phyloP scores from a whole-genome alignment of 495 filamentous ascomycete genomes.

The Penicillium bialowiezense region DNA sequence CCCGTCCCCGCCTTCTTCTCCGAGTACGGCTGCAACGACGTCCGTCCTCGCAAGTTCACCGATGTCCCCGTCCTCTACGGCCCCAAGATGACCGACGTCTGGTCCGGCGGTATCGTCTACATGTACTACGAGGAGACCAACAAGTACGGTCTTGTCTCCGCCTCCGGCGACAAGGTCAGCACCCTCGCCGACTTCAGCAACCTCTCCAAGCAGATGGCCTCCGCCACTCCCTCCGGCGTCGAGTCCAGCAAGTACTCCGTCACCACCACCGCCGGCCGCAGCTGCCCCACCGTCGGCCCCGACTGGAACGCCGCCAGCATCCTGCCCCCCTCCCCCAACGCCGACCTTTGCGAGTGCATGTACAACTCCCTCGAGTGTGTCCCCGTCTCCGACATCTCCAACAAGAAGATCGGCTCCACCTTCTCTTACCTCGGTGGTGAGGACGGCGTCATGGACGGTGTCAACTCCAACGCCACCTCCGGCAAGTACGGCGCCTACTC shows the following conservation, averaged over 20 bases:
- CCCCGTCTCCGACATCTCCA: slow-evolving; percentile 51
- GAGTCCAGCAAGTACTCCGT: slow-evolving; percentile 61
- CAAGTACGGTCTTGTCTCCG: slow-evolving; percentile 79
- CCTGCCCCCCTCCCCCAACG: slow-evolving; percentile 84
- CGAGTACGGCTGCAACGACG: slow-evolving; percentile 92
- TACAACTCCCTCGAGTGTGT: slow-evolving; percentile 66
- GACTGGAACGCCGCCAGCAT: slow-evolving; percentile 67
- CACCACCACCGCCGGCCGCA: slow-evolving; percentile 64
- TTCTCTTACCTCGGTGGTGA: slow-evolving; percentile 73
- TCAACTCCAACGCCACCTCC: slow-evolving; percentile 61
- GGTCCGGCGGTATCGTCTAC: slow-evolving; percentile 95
- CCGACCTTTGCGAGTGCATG: slow-evolving; percentile 84
- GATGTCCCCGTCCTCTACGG: slow-evolving; percentile 84
- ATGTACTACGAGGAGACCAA: slow-evolving; percentile 96
- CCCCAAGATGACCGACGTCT: slow-evolving; percentile 75
- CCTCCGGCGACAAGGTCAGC: slow-evolving; percentile 52
- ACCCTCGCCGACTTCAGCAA: slow-evolving; percentile 71
- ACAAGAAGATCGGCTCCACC: slow-evolving; percentile 57
- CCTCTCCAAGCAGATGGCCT: slow-evolving; percentile 68
- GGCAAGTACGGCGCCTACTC: slow-evolving; percentile 85
- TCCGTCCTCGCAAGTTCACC: slow-evolving; percentile 73
- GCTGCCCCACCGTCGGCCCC: slow-evolving; percentile 66
- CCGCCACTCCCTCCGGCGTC: slow-evolving; percentile 62
- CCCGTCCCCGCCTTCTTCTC: slow-evolving; percentile 95
- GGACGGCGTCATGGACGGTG: slow-evolving; percentile 61